A percentile compares a stretch with the other conserved stretches of the same genome.
phyloP scores from a whole-genome alignment of 768 basidiomycete species.

The Agaricus sinodeliciosus region DNA sequence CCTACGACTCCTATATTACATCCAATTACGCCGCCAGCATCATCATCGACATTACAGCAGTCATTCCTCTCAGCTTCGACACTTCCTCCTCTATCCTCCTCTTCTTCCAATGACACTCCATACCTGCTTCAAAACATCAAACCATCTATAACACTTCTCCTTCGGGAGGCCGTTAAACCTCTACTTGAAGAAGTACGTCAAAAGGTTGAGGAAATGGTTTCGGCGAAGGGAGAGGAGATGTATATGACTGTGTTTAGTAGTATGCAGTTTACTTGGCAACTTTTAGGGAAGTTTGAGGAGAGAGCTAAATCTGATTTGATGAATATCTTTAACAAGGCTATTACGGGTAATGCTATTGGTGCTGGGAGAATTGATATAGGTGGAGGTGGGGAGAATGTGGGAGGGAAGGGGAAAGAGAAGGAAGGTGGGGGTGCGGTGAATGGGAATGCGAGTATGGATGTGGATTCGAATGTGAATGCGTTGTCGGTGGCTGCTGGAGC shows the following conservation, averaged over 20 bases:
- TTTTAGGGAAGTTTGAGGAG: conserved; percentile 11
- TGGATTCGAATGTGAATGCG: too few relatives aligned
- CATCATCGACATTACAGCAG: too few relatives aligned
- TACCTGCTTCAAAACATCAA: conserved; percentile 16
- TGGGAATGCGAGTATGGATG: background rate
- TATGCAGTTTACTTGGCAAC: conserved; percentile 12
- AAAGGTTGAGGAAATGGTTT: conserved; percentile 15
- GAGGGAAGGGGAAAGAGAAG: background rate
- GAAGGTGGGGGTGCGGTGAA: background rate
- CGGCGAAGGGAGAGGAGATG: conserved; percentile 15
- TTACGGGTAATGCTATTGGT: background rate
- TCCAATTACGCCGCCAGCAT: too few relatives aligned
- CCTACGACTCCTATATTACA: too few relatives aligned
- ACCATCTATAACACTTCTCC: conserved; percentile 12
- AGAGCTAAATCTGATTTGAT: background rate
- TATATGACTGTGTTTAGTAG: conserved; percentile 15
- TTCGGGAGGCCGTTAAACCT: conserved; percentile 13
- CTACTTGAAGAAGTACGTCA: conserved; percentile 13
- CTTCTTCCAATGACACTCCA: background rate
- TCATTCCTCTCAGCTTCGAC: background rate
- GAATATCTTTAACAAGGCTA: too few relatives aligned
- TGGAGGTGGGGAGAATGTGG: background rate
- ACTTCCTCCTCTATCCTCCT: background rate
- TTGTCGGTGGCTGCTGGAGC: background rate
- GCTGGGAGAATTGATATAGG: background rate